Percentiles rank a stretch among this genome's conserved stretches.
Evolutionary conservation across 2,329 filamentous ascomycete genomes (phyloP).

Genomic region (Talaromyces islandicus): DNA sequence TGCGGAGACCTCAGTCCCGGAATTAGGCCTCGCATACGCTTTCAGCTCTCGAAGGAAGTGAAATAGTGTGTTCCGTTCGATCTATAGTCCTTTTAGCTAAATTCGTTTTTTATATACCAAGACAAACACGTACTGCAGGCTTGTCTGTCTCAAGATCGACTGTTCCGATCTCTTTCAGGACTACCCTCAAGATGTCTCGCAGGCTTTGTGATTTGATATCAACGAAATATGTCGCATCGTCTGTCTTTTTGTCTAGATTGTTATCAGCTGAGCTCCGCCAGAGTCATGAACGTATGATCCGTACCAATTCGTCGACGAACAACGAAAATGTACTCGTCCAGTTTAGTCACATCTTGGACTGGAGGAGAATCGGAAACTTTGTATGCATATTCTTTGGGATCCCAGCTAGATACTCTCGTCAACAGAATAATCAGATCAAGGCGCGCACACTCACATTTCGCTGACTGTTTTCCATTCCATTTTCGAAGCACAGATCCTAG

Average conservation of each 20-base stretch:
- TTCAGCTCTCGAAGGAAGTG: neutral
- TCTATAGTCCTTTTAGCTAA: neutral
- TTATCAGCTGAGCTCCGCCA: neutral
- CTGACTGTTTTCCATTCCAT: neutral
- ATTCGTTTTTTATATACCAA: neutral
- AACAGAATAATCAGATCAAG: neutral
- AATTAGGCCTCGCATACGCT: neutral
- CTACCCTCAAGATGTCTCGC: neutral
- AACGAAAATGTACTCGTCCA: neutral
- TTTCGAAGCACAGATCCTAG: neutral
- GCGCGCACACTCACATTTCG: neutral
- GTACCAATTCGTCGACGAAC: neutral
- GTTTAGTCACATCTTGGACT: neutral
- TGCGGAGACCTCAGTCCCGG: neutral
- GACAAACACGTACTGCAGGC: neutral
- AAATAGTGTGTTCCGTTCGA: neutral
- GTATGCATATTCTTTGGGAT: neutral
- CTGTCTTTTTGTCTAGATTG: neutral
- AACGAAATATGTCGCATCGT: neutral
- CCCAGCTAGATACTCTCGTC: neutral
- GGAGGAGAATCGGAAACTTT: neutral
- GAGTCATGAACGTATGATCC: neutral
- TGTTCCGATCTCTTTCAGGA: neutral
- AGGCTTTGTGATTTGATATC: neutral
- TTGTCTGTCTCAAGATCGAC: neutral